Conservation (phyloP, 768 basidiomycete genomes). For the Hericium alpestre region DNA sequence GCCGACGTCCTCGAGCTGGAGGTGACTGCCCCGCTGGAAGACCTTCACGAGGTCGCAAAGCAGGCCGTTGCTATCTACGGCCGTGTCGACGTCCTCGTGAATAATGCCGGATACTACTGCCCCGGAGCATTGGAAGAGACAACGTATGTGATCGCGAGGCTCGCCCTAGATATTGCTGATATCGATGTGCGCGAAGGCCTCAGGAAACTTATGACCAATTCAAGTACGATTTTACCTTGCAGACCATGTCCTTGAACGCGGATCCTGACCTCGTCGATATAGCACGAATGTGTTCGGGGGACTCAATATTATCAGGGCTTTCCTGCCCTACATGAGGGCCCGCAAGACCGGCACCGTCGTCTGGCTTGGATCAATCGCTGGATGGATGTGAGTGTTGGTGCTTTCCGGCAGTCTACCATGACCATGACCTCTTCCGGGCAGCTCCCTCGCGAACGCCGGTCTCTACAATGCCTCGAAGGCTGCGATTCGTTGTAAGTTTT, state of each 20-base stretch:
- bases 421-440: background rate
- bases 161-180: background rate
- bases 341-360: conserved; percentile 12
- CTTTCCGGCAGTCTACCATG: background rate
- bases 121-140: conserved; percentile 14
- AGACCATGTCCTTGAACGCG: too few relatives aligned
- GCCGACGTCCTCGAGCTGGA: conserved; percentile 18
- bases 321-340: conserved; percentile 15
- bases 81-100: conserved; percentile 14
- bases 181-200: conserved; percentile 5
- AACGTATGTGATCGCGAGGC: background rate
- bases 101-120: conserved; percentile 5
- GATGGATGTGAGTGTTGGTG: conserved; percentile 1
- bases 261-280: background rate
- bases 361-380: conserved; percentile 10
- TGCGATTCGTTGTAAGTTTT: background rate
- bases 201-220: conserved; percentile 16
- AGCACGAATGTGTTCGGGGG: conserved; percentile 14
- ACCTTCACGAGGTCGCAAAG: conserved; percentile 12
- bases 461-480: background rate
- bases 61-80: conserved; percentile 13
- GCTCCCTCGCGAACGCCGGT: background rate
- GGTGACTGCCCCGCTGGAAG: conserved; percentile 14
- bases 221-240: background rate
- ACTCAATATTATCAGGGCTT: conserved; percentile 12